These are phyloP conservation scores for Paramecium octaurelia DNA, from an alignment of 73 alveolate species.

Conservation along the genomic window DNA sequence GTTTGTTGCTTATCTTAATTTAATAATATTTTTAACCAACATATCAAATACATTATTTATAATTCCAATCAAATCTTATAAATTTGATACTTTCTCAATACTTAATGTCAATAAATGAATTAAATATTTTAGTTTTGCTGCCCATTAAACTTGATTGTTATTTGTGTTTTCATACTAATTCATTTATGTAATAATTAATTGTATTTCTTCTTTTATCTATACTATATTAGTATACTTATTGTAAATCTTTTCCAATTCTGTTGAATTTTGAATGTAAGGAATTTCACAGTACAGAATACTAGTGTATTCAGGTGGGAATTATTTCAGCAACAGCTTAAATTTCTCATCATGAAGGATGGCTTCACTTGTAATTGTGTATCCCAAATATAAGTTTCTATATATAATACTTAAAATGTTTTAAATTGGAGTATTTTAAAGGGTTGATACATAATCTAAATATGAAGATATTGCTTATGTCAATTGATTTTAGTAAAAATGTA, in stretches of 20 bases:
- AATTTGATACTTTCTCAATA: neutral
- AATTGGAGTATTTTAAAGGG: neutral
- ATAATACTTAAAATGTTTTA: neutral
- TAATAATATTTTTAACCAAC: neutral
- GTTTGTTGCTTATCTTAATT: neutral
- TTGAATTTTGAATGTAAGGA: neutral
- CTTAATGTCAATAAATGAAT: neutral
- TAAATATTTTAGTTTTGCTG: neutral
- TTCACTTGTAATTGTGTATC: constrained; percentile 5
- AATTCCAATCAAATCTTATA: neutral
- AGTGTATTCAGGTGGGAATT: neutral
- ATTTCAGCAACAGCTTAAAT: neutral
- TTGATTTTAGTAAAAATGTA: neutral
- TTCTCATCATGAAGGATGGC: neutral
- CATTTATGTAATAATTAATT: neutral
- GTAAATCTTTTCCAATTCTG: neutral
- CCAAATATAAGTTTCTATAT: neutral
- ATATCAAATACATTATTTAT: neutral
- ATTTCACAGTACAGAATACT: neutral
- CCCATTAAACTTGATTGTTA: neutral
- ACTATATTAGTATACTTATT: neutral
- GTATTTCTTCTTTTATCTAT: neutral
- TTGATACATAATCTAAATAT: constrained; percentile 11
- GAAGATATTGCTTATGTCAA: neutral
- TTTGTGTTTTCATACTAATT: neutral